Base-by-base conservation (phyloP, 805 yeast genomes). In the Candida adriatica region DNA sequence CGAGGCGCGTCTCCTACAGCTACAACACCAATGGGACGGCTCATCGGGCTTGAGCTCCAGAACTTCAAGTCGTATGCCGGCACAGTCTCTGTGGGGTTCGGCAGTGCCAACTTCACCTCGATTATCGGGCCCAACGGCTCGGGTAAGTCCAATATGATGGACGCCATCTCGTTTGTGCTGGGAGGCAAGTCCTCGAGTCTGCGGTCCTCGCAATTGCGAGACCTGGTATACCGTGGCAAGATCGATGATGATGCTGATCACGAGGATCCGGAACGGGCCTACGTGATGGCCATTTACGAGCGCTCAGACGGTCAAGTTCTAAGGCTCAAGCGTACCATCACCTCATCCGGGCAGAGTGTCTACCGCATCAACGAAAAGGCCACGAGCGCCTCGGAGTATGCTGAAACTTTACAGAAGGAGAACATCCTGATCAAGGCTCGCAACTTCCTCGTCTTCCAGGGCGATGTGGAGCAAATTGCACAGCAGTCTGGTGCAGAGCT, bases 51-150 rank as follows among this genome's bases (percentile, higher is more conserved):
- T 32, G 95, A 84, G 53, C 61, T 88, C 20, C 64, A 71, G 57
- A 86, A 92, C 57, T 92, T 92, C 75, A 92, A 92, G 61, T 88
- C 96, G 1, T 92, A 92, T 52, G 66, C 72, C 33, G 96, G 95
- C 1, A 68, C 71, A 0, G 69, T 85, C 13, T 66, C 68, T 5
- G 73, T 90, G 15, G 94, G 92, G 3, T 82, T 92, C 56, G 96
- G 96, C 1, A 68, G 78, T 9, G 73, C 88, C 1, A 66, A 70
- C 38, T 92, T 92, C 62, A 85, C 95, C 1, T 79, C 94, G 27
- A 84, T 92, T 40, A 83, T 92, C 36, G 98, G 98, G 1, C 97
- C 97, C n/a, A 92, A 92, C 66, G 98, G 98, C 20, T 82, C 96
- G 1, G 98, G 98, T 6, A 92, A 92, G 60, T 83, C 95, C 25